Conservation (phyloP, 441 rosid species). For the Rhodomyrtus psidioides region DNA sequence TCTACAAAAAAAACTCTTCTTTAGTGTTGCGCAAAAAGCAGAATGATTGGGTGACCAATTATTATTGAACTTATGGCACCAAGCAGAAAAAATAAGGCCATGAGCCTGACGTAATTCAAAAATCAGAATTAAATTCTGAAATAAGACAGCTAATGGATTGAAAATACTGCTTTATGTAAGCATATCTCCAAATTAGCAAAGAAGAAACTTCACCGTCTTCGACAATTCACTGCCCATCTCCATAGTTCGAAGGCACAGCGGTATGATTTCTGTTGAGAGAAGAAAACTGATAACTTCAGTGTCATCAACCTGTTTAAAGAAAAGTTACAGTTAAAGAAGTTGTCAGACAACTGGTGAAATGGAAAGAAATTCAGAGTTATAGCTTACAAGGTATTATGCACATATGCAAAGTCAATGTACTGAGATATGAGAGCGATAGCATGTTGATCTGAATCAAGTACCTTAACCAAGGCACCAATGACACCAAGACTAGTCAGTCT, state of each 20-base stretch:
- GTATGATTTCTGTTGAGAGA: conserved; percentile 92
- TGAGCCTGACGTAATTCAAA: not conserved
- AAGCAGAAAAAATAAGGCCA: not conserved
- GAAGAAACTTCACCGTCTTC: conserved; percentile 65
- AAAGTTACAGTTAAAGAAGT: not conserved
- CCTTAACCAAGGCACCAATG: conserved; percentile 99
- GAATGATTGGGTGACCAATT: not conserved
- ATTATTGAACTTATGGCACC: not conserved
- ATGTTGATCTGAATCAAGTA: conserved; percentile 13
- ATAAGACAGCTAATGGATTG: not conserved
- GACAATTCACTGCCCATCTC: conserved; percentile 99
- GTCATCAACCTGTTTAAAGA: conserved; percentile 75
- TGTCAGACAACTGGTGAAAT: not conserved
- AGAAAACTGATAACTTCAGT: conserved; percentile 97
- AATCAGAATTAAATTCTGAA: not conserved
- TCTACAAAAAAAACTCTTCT: not conserved
- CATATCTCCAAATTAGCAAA: not conserved
- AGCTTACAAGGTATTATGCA: not conserved
- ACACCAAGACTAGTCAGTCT: conserved; percentile 98
- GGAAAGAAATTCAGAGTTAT: not conserved
- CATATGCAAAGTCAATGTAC: not conserved
- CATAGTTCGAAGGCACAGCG: conserved; percentile 94
- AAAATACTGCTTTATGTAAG: not conserved
- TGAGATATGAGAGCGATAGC: not conserved
- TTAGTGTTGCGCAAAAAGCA: not conserved